phyloP scores from a whole-genome alignment of 352 stramenopile genomes.

The Phytophthora citricola region DNA sequence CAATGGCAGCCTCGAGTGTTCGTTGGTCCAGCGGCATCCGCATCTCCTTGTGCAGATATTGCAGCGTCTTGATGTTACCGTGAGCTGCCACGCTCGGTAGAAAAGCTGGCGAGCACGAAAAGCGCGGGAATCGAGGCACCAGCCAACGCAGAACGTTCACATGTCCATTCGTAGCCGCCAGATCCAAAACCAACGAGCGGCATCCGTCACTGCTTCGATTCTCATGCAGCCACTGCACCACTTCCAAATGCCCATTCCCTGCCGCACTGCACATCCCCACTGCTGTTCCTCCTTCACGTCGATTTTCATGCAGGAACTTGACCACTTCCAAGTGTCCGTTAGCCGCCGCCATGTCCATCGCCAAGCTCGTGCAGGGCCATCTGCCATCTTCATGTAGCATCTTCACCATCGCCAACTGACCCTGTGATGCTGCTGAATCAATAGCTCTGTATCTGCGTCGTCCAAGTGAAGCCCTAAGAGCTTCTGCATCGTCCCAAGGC shows the following conservation, averaged over 20 bases:
- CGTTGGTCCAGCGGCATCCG: constrained; percentile 33
- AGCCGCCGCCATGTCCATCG: constrained; percentile 48
- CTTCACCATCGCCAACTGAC: constrained; percentile 44
- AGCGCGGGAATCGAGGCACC: constrained; percentile 35
- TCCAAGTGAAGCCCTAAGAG: constrained; percentile 16
- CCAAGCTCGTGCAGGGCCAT: constrained; percentile 46
- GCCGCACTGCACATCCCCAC: constrained; percentile 47
- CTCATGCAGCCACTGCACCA: constrained; percentile 47
- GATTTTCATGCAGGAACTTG: constrained; percentile 47
- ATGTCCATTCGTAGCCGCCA: constrained; percentile 55
- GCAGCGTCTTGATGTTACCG: constrained; percentile 42
- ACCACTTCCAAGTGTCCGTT: constrained; percentile 49
- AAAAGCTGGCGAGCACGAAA: constrained; percentile 43
- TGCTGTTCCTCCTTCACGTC: constrained; percentile 45
- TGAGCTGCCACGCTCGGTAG: constrained; percentile 41
- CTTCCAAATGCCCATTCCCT: constrained; percentile 43
- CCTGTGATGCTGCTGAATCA: constrained; percentile 37
- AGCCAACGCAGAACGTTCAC: constrained; percentile 58
- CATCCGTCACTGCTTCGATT: constrained; percentile 46
- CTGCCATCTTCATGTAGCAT: constrained; percentile 36
- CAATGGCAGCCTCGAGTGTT: constrained; percentile 44
- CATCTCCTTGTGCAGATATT: constrained; percentile 42
- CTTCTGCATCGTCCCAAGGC: constrained; percentile 23
- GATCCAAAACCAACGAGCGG: constrained; percentile 48
- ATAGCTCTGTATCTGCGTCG: constrained; percentile 34